Base-by-base conservation (phyloP, 306 rosid genomes). In the Medicago arabica region DNA sequence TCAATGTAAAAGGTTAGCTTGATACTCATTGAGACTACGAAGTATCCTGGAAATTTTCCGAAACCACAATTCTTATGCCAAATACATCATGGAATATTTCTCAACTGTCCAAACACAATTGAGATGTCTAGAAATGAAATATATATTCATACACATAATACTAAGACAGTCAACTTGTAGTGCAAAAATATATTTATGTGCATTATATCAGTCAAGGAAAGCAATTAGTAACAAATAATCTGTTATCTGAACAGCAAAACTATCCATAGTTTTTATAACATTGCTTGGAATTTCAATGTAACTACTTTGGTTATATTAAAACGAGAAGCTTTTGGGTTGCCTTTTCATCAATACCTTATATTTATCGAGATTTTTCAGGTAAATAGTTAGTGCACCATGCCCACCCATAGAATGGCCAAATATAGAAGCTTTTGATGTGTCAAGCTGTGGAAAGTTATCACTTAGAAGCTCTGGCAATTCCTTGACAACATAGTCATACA, bases 401-500 rank as follows among this genome's bases (percentile, higher is more conserved):
- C 98, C 97, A 9, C 98, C 98, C 98, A 94, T 94, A 64, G 98
- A 94, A 78, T 94, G 98, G 58, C 98, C 98, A 85, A 50, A 90
- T 79, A 94, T 84, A 25, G 97, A 94, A 38, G 97, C 98, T 57
- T 83, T 87, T 12, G 87, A 88, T 47, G 92, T 83, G 71, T 95
- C 91, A 60, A 95, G 97, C 88, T 88, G 86, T 1, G 95, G 89
- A 74, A 95, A 92, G 64, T 85, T 87, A 67, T 95, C 89, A 31
- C 80, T 76, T 65, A 95, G 83, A 84, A 95, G 90, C 72, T 83
- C 71, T 8, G 98, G 98, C 79, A 92, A 76, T 76, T 95, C 98
- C 82, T 89, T 90, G 74, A 92, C 96, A 76, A 95, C 87, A 78
- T 95, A 95, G 64, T 95, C 98, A 75, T 95, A 95, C 98, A 95